Conservation (phyloP, 75 land plant genomes). For the Cupressus sempervirens region DNA sequence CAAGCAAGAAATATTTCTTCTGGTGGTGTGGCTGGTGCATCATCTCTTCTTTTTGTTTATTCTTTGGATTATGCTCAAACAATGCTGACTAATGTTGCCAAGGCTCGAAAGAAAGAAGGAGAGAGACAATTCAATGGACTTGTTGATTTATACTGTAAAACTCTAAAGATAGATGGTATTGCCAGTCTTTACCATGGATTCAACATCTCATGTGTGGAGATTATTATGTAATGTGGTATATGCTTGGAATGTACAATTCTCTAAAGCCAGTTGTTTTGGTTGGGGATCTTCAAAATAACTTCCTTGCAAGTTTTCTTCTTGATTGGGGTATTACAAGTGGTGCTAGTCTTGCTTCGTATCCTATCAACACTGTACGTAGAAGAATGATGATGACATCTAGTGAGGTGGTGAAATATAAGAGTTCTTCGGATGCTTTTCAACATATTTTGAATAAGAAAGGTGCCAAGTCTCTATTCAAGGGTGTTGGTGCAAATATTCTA, state of each 20-base stretch:
- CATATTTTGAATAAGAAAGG: conserved; percentile 41
- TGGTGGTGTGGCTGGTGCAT: conserved; percentile 59
- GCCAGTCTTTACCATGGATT: conserved; percentile 46
- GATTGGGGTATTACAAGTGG: conserved; percentile 40
- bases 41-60: conserved; percentile 52
- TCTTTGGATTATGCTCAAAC: conserved; percentile 59
- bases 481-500: conserved; percentile 49
- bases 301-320: conserved; percentile 34
- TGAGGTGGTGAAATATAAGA: conserved; percentile 39
- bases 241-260: conserved; percentile 58
- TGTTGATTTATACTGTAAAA: conserved; percentile 43
- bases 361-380: conserved; percentile 37
- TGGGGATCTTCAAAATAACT: conserved; percentile 37
- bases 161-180: conserved; percentile 31
- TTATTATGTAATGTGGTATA: conserved; percentile 44
- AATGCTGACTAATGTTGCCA: conserved; percentile 46
- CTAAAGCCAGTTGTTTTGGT: conserved; percentile 47
- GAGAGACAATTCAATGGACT: conserved; percentile 51
- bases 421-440: conserved; percentile 27
- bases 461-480: conserved; percentile 46
- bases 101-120: conserved; percentile 48
- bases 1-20: conserved; percentile 55
- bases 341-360: conserved; percentile 47
- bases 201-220: conserved; percentile 41
- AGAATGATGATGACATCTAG: conserved; percentile 53